A percentile compares a stretch with the other conserved stretches of the same genome.
Conservation (phyloP, 768 basidiomycete genomes). For the Leccinellum luteum region DNA sequence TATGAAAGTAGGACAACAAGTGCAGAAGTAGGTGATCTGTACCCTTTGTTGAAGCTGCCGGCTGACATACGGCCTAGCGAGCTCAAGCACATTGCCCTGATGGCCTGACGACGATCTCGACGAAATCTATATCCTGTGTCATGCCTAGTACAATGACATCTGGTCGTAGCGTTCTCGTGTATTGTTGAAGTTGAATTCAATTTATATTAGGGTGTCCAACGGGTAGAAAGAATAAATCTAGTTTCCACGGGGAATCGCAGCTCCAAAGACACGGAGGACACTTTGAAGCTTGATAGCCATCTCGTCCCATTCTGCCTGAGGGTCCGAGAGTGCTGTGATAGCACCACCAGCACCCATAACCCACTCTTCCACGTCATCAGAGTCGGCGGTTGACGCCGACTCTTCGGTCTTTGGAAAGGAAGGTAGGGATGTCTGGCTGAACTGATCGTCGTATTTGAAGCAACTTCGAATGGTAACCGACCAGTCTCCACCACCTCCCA, state of each 20-base stretch:
- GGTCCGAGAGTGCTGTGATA: slow-evolving; percentile 88
- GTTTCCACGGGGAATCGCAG: slow-evolving; percentile 23
- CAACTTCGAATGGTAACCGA: slow-evolving; percentile 93
- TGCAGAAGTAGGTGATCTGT: slow-evolving; percentile 59
- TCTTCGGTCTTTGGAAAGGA: slow-evolving; percentile 7
- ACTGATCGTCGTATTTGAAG: slow-evolving; percentile 61
- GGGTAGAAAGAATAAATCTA: slow-evolving; percentile 3
- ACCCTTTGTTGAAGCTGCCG: neutral
- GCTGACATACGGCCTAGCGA: slow-evolving; percentile 48
- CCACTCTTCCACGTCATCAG: slow-evolving; percentile 53
- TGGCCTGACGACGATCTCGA: slow-evolving; percentile 48
- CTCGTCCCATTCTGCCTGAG: slow-evolving; percentile 90
- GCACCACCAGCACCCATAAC: slow-evolving; percentile 91
- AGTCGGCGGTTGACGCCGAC: slow-evolving; percentile 11
- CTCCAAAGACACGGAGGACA: slow-evolving; percentile 64
- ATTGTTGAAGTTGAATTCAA: slow-evolving; percentile 39
- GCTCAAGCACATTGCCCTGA: slow-evolving; percentile 75
- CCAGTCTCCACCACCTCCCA: slow-evolving; percentile 88
- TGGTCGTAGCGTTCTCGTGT: neutral
- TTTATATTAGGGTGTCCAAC: slow-evolving; percentile 1
- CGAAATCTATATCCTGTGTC: neutral
- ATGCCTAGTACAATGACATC: neutral
- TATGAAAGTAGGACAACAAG: slow-evolving; percentile 89
- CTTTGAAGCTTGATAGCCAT: slow-evolving; percentile 85
- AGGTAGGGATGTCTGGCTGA: slow-evolving; percentile 9